Percentiles rank a stretch among this genome's conserved stretches.
phyloP scores from a whole-genome alignment of 1,284 basidiomycete genomes.

The Moniliophthora roreri region DNA sequence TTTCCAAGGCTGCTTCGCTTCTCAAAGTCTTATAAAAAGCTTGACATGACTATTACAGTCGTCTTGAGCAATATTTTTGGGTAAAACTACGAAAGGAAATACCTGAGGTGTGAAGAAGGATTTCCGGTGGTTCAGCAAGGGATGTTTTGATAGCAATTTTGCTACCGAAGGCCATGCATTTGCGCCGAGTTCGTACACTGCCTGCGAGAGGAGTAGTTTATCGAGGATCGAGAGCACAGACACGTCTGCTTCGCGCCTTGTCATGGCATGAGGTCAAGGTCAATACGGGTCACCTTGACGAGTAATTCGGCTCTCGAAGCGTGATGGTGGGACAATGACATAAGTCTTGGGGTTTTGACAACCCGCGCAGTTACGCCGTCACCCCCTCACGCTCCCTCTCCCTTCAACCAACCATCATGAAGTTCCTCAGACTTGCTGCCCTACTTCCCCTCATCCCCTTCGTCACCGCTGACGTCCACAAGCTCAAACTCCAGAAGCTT shows the following conservation, averaged over 20 bases:
- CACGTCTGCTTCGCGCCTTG: conserved; percentile 14
- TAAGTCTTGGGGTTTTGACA: not conserved
- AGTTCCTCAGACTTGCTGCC: conserved; percentile 60
- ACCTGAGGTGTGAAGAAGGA: conserved; percentile 69
- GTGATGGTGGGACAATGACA: too few species aligned
- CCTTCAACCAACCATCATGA: conserved; percentile 52
- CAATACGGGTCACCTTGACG: too few species aligned
- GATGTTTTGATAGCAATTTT: conserved; percentile 64
- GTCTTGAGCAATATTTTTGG: conserved; percentile 4
- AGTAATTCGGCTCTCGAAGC: too few species aligned
- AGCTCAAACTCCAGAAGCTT: conserved; percentile 85
- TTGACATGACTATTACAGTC: conserved; percentile 58
- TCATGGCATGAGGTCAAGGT: not conserved
- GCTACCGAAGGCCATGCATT: conserved; percentile 73
- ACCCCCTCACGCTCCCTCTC: not conserved
- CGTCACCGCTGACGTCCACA: conserved; percentile 72
- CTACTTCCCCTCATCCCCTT: conserved; percentile 70
- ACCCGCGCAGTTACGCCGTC: too few species aligned
- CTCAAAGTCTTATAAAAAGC: conserved; percentile 67
- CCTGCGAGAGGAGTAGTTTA: conserved; percentile 78
- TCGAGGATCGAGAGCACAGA: conserved; percentile 52
- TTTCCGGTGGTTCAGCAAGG: conserved; percentile 61
- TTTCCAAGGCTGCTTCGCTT: conserved; percentile 63
- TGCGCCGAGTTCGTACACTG: conserved; percentile 82
- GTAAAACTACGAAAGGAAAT: not conserved